Evolutionary conservation across 2,329 filamentous ascomycete genomes (phyloP).

Genomic region (Fusarium austroafricanum): DNA sequence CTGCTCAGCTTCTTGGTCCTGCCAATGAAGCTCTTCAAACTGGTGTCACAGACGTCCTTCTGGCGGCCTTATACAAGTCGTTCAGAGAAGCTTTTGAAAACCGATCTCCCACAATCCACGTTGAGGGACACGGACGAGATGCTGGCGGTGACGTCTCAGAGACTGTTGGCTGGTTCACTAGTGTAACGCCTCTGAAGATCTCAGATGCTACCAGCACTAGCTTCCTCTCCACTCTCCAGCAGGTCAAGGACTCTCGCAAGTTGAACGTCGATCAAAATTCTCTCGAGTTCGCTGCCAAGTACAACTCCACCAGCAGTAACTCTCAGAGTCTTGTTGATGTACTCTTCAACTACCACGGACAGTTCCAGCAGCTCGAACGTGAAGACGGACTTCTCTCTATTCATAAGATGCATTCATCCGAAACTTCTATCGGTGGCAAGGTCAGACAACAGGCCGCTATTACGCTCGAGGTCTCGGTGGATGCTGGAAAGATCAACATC

Average conservation of each 20-base stretch:
- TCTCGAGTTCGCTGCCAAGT: background rate
- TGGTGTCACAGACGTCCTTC: background rate
- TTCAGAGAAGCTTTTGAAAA: background rate
- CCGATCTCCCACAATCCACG: background rate
- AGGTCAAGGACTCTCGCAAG: background rate
- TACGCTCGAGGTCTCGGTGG: background rate
- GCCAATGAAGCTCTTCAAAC: background rate
- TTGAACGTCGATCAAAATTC: background rate
- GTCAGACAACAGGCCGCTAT: background rate
- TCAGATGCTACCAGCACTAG: background rate
- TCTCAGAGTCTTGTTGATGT: background rate
- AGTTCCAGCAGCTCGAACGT: constrained; percentile 1
- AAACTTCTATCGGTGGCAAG: background rate
- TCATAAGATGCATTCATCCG: background rate
- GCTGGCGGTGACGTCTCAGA: background rate
- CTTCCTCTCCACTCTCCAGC: background rate
- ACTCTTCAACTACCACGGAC: constrained; percentile 1
- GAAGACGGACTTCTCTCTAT: background rate
- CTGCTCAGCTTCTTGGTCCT: background rate
- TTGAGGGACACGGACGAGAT: background rate
- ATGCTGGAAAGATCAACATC: background rate
- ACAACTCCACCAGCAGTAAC: fast-evolving
- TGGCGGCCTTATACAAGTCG: background rate
- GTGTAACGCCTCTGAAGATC: background rate
- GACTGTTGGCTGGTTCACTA: background rate